A percentile compares a stretch with the other conserved stretches of the same genome.
These are phyloP conservation scores for Fragilariopsis cylindrus DNA, from an alignment of 108 stramenopile species.

Conservation along the genomic window DNA sequence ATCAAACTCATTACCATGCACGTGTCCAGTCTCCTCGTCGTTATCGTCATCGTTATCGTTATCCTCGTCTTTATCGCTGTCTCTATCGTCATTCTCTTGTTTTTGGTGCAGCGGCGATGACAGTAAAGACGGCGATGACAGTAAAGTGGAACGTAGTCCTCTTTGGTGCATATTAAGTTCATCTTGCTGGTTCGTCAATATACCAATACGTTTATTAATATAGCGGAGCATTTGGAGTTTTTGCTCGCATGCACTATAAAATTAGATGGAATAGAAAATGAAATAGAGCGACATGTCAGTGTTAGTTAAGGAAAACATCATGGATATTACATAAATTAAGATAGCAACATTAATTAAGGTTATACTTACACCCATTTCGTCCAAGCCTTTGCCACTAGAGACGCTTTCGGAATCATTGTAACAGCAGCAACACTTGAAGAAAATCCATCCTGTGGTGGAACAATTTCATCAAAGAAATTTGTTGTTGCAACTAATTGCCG, in stretches of 20 bases:
- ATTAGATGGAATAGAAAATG: too few species aligned
- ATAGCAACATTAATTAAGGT: too few species aligned
- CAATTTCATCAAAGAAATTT: conserved; percentile 79
- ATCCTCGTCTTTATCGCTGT: background rate
- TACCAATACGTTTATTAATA: conserved; percentile 26
- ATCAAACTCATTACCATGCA: background rate
- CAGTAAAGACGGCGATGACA: too few species aligned
- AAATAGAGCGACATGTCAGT: too few species aligned
- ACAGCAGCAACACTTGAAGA: conserved; percentile 82
- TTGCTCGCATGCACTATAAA: conserved; percentile 49
- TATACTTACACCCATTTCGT: conserved; percentile 62
- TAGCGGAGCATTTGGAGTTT: conserved; percentile 66
- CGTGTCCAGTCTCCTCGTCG: background rate
- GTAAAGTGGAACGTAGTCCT: too few species aligned
- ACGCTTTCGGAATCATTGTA: conserved; percentile 70
- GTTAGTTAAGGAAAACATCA: too few species aligned
- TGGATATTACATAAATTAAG: too few species aligned
- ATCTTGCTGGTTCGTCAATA: background rate
- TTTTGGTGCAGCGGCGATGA: background rate
- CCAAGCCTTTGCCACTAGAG: conserved; percentile 73
- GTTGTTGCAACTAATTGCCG: conserved; percentile 73
- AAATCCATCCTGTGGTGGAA: conserved; percentile 80
- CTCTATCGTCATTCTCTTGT: background rate
- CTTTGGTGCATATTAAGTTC: too few species aligned
- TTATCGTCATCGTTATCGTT: background rate